A percentile compares a stretch with the other conserved stretches of the same genome.
These are phyloP conservation scores for Pilasporangium apinafurcum DNA, from an alignment of 352 stramenopile species.

Conservation along the genomic window DNA sequence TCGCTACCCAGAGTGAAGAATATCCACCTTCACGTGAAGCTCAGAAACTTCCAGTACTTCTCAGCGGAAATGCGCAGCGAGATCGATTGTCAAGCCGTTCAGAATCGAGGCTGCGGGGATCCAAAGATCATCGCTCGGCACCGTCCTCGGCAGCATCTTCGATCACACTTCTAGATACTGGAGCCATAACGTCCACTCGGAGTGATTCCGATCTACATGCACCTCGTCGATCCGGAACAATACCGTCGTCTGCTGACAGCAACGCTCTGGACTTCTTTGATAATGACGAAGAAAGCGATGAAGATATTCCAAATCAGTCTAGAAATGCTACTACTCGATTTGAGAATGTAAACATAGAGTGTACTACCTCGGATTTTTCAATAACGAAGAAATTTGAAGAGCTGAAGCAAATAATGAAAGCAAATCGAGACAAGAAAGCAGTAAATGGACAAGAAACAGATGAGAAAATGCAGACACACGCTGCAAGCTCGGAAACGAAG, in stretches of 20 bases:
- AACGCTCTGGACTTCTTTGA: conserved; percentile 48
- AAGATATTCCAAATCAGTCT: conserved; percentile 10
- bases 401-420: conserved; percentile 51
- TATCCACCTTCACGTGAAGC: conserved; percentile 28
- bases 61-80: conserved; percentile 20
- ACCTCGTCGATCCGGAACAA: conserved; percentile 22
- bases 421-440: conserved; percentile 12
- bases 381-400: conserved; percentile 59
- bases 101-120: conserved; percentile 16
- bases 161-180: conserved; percentile 4
- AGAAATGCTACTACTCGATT: not conserved
- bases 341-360: not conserved
- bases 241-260: conserved; percentile 50
- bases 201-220: conserved; percentile 64
- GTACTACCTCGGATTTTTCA: conserved; percentile 21
- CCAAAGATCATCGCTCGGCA: too few relatives aligned
- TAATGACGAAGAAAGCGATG: conserved; percentile 20
- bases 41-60: conserved; percentile 18
- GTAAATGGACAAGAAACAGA: too few relatives aligned
- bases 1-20: conserved; percentile 11
- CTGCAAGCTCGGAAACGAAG: too few relatives aligned
- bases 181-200: conserved; percentile 17
- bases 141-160: conserved; percentile 5
- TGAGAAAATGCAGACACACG: too few relatives aligned
- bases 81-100: conserved; percentile 18